A percentile compares a stretch with the other conserved stretches of the same genome.
phyloP scores from a whole-genome alignment of 257 asterid species.

The Scutellaria barbata region DNA sequence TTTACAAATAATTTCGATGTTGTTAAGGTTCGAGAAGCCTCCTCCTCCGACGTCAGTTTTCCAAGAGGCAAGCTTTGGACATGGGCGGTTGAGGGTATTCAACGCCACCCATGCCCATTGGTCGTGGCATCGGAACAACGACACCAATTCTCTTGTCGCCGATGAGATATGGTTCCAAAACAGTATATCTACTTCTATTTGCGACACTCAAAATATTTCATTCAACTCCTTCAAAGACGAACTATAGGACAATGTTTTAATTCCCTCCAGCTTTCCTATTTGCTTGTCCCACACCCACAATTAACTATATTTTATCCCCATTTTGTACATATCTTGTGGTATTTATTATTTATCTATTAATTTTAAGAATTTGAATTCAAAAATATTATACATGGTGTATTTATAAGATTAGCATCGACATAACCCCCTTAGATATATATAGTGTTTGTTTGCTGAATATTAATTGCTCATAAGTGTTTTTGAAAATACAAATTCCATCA shows the following conservation, averaged over 20 bases:
- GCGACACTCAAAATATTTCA: not conserved
- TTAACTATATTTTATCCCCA: too few species aligned
- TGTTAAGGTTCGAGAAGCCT: conserved; percentile 55
- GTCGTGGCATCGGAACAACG: conserved; percentile 86
- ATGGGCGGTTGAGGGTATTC: conserved; percentile 63
- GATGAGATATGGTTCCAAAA: conserved; percentile 70
- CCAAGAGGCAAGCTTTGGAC: conserved; percentile 86
- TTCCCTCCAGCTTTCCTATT: too few species aligned
- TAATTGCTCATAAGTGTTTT: too few species aligned
- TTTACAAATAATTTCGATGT: not conserved
- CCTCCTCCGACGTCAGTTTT: conserved; percentile 61
- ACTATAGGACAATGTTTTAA: conserved; percentile 23
- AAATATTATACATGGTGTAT: too few species aligned
- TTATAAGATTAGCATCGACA: too few species aligned
- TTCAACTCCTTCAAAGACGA: conserved; percentile 38
- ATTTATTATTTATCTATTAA: too few species aligned
- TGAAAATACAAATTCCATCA: too few species aligned
- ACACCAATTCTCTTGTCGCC: conserved; percentile 38
- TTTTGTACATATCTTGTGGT: too few species aligned
- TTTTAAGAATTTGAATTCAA: too few species aligned
- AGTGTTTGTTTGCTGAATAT: too few species aligned
- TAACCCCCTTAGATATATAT: too few species aligned
- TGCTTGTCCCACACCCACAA: too few species aligned
- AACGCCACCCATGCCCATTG: conserved; percentile 75
- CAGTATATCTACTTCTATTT: conserved; percentile 46